phyloP scores from a whole-genome alignment of 2,329 filamentous ascomycete species.

The Ascochyta rabiei region DNA sequence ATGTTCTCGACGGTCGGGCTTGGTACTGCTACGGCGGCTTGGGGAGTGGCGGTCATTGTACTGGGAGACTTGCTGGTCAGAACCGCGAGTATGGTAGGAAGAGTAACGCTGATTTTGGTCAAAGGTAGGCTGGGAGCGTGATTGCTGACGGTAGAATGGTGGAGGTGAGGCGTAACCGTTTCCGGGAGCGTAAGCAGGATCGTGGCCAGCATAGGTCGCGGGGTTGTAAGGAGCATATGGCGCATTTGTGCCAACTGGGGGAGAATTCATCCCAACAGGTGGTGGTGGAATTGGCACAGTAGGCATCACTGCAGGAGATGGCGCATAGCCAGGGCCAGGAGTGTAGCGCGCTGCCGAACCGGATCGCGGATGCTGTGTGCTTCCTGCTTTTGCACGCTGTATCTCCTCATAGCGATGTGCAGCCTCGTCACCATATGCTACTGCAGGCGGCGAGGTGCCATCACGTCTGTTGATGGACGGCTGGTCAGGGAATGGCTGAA shows the following conservation, averaged over 20 bases:
- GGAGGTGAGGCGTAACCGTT: slow-evolving; percentile 40
- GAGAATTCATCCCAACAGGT: slow-evolving; percentile 28
- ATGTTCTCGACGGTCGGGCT: slow-evolving; percentile 33
- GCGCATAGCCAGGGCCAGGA: slow-evolving; percentile 40
- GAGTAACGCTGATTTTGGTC: slow-evolving; percentile 23
- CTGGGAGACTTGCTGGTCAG: slow-evolving; percentile 26
- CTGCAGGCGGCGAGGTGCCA: slow-evolving; percentile 11
- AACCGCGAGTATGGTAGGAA: slow-evolving; percentile 23
- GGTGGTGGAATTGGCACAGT: slow-evolving; percentile 30
- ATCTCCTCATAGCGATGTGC: slow-evolving; percentile 13
- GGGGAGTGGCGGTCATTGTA: slow-evolving; percentile 31
- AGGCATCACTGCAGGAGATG: slow-evolving; percentile 31
- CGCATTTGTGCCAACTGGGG: neutral
- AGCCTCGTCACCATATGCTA: slow-evolving; percentile 15
- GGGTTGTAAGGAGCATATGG: slow-evolving; percentile 41
- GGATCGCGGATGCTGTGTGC: slow-evolving; percentile 19
- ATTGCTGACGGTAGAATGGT: slow-evolving; percentile 43
- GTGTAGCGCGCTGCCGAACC: slow-evolving; percentile 39
- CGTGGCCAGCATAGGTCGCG: slow-evolving; percentile 34
- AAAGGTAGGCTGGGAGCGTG: slow-evolving; percentile 43
- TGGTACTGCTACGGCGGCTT: slow-evolving; percentile 37
- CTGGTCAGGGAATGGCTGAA: slow-evolving; percentile 15
- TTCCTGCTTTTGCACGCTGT: slow-evolving; percentile 11
- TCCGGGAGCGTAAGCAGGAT: slow-evolving; percentile 24
- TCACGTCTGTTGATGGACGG: slow-evolving; percentile 1